Evolutionary conservation across 2,329 filamentous ascomycete genomes (phyloP).

Genomic region (Aspergillus neoniger): DNA sequence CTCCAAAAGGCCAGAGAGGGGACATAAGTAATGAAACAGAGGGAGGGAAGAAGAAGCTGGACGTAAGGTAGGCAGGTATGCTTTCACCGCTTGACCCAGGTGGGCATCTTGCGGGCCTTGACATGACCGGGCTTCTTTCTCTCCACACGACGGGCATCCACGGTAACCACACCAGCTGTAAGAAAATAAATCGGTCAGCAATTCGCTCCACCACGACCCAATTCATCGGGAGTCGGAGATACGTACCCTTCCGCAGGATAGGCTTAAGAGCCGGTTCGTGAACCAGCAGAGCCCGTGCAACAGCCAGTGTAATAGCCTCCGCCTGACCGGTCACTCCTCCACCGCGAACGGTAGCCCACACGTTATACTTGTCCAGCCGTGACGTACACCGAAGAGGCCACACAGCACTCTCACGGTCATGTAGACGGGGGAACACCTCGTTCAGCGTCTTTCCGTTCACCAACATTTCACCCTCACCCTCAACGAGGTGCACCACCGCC

Average conservation of each 20-base stretch:
- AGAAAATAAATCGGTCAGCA: conserved; percentile 24
- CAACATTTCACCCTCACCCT: conserved; percentile 85
- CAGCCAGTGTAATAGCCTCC: conserved; percentile 86
- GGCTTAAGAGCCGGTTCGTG: conserved; percentile 94
- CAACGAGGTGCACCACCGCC: conserved; percentile 83
- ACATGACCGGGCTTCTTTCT: conserved; percentile 96
- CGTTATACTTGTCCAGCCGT: conserved; percentile 92
- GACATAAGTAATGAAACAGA: too few relatives aligned
- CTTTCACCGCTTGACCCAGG: conserved; percentile 84
- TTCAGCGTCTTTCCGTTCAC: conserved; percentile 87
- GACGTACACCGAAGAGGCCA: conserved; percentile 85
- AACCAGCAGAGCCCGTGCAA: conserved; percentile 82
- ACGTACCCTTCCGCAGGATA: conserved; percentile 82
- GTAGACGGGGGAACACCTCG: conserved; percentile 80
- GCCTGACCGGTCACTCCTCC: conserved; percentile 94
- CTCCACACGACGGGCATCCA: conserved; percentile 88
- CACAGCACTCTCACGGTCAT: conserved; percentile 90
- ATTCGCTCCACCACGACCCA: background rate
- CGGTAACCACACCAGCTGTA: conserved; percentile 85
- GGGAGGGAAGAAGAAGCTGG: too few relatives aligned
- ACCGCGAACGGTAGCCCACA: conserved; percentile 81
- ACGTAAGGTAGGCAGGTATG: background rate
- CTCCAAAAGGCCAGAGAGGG: background rate
- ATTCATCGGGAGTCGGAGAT: background rate
- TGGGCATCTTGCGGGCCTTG: conserved; percentile 96